Base-by-base conservation (phyloP, 2,329 filamentous ascomycete genomes). In the Acrocalymma vagum region DNA sequence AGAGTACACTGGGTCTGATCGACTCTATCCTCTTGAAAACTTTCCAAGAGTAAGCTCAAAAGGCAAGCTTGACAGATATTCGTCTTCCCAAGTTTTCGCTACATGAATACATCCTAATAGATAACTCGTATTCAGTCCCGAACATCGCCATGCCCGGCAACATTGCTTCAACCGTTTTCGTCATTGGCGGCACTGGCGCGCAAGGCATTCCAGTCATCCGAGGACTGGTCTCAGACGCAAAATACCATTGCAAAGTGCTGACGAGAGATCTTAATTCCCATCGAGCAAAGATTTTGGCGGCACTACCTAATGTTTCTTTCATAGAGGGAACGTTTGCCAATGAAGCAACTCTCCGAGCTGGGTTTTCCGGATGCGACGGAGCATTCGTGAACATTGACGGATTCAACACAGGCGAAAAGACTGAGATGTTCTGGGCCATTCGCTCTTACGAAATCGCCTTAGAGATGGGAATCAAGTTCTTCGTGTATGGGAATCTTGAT, bases 371-470 rank as follows among this genome's bases (percentile, higher is more conserved):
- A 5, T 74, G 72, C 31, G 70, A 73, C 48, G 75, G 72, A 9
- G 77, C 76, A 2, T 81, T 77, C 48, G 63, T 81, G 31, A 81
- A 81, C 52, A 75, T 79, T 29, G 78, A 81, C 45, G 78, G 78
- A 6, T 81, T 80, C 58, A 79, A 78, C 44, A 65, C 63, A 13
- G 78, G 78, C 21, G 78, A 80, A 58, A 80, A 80, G 52, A 69
- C 69, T 0, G 78, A 81, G 57, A 72, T 72, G 2, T 81, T 69
- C 53, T 81, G 63, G 63, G 62, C 58, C 3, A 67, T 71, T 9
- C 58, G 69, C n/a, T 34, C 45, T 5, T 72, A 70, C 37, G 67
- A 72, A 48, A 43, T 72, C 3, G 69, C 70, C n/a, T 11, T 66
- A 5, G 62, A 68, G 30, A n/a, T n/a, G n/a, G 69, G 64, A 5